Conservation (phyloP, 768 basidiomycete genomes). For the Mycena vulgaris region DNA sequence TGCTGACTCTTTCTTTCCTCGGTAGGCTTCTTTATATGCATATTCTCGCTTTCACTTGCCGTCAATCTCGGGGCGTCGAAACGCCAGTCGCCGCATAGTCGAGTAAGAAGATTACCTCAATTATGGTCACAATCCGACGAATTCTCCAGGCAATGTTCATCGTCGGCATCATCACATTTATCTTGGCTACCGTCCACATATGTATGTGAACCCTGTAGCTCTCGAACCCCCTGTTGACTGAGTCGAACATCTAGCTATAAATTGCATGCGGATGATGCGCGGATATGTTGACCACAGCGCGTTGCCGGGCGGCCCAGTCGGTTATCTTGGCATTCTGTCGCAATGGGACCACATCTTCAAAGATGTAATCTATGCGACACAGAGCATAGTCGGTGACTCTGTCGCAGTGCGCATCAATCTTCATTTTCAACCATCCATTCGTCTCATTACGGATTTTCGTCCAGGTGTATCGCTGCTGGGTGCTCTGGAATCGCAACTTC, state of each 20-base stretch:
- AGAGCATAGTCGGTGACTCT: slow-evolving; percentile 25
- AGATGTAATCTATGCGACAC: slow-evolving; percentile 27
- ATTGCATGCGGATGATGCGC: slow-evolving; percentile 26
- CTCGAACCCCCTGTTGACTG: neutral
- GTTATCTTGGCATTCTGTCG: slow-evolving; percentile 28
- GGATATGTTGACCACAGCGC: slow-evolving; percentile 29
- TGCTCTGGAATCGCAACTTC: slow-evolving; percentile 38
- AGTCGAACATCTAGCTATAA: slow-evolving; percentile 21
- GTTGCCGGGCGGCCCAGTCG: slow-evolving; percentile 28
- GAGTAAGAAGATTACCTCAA: slow-evolving; percentile 1
- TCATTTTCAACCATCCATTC: neutral
- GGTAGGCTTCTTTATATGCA: slow-evolving; percentile 16
- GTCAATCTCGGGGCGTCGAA: slow-evolving; percentile 10
- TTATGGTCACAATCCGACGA: neutral
- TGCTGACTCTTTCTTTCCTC: neutral
- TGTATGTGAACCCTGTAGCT: neutral
- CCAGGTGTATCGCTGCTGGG: slow-evolving; percentile 36
- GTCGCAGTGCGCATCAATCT: slow-evolving; percentile 20
- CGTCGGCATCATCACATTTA: slow-evolving; percentile 14
- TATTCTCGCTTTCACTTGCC: slow-evolving; percentile 10
- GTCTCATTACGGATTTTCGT: neutral
- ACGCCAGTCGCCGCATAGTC: slow-evolving; percentile 18
- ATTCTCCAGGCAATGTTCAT: slow-evolving; percentile 16
- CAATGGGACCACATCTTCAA: slow-evolving; percentile 35
- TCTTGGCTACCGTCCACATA: slow-evolving; percentile 17